phyloP scores from a whole-genome alignment of 169 alveolate genomes.

The Plasmodium vinckei region DNA sequence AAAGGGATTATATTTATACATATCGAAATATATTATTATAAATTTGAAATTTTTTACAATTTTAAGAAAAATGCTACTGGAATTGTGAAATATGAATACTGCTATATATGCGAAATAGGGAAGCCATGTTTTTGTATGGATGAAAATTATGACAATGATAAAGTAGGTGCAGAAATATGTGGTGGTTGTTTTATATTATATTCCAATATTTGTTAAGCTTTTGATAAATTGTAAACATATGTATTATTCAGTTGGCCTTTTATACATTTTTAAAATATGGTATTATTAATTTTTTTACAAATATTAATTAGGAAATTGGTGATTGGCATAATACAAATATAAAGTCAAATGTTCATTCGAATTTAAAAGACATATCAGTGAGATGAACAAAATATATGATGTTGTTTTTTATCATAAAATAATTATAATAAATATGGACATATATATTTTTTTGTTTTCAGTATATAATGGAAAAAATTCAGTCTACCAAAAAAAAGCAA shows the following conservation, averaged over 20 bases:
- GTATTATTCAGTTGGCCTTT: neutral
- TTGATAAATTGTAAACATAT: neutral
- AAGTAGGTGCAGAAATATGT: neutral
- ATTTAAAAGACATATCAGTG: constrained; percentile 50
- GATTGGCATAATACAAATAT: constrained; percentile 27
- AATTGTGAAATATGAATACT: constrained; percentile 35
- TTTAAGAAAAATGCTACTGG: constrained; percentile 35
- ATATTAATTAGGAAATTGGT: constrained; percentile 18
- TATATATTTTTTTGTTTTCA: constrained; percentile 2
- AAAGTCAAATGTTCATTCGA: constrained; percentile 57
- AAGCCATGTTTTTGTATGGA: constrained; percentile 52
- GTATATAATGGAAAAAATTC: constrained; percentile 50
- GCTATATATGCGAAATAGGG: constrained; percentile 51
- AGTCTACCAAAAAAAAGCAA: constrained; percentile 22
- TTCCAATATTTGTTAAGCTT: neutral
- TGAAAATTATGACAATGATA: constrained; percentile 28
- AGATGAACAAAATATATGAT: neutral
- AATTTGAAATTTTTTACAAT: neutral
- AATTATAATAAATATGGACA: no score
- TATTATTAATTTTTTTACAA: constrained; percentile 3
- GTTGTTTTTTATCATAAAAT: no score
- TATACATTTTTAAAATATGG: neutral
- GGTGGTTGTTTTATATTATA: neutral
- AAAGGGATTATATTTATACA: no score
- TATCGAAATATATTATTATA: neutral